These are phyloP conservation scores for Exophiala alcalophila DNA, from an alignment of 2,329 filamentous ascomycete genomes.

Conservation along the genomic window DNA sequence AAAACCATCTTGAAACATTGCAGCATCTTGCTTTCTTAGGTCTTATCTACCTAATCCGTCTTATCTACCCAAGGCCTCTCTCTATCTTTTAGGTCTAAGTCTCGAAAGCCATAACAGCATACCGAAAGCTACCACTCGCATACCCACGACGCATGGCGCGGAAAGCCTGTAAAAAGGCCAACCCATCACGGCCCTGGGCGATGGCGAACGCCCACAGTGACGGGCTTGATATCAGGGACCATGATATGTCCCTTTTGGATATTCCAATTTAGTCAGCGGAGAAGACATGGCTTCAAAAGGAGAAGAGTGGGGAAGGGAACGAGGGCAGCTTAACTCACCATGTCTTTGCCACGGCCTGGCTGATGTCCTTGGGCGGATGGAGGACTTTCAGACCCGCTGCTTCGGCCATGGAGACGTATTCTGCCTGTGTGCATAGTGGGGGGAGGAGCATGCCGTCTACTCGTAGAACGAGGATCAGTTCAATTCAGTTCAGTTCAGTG, in stretches of 20 bases:
- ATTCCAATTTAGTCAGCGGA: not conserved
- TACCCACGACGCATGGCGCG: constrained; percentile 60
- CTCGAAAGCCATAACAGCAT: constrained; percentile 57
- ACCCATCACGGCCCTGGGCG: constrained; percentile 58
- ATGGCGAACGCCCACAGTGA: constrained; percentile 61
- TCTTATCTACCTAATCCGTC: too few species aligned
- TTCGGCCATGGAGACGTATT: constrained; percentile 53
- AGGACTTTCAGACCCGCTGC: constrained; percentile 49
- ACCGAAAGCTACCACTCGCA: constrained; percentile 57
- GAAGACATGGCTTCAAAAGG: too few species aligned
- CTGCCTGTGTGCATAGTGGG: constrained; percentile 53
- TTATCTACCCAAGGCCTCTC: not conserved
- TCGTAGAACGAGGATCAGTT: too few species aligned
- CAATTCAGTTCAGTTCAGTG: too few species aligned
- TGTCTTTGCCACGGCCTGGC: constrained; percentile 57
- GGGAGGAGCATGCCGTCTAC: constrained; percentile 61
- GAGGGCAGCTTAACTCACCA: too few species aligned
- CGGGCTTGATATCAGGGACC: constrained; percentile 58
- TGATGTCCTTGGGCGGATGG: constrained; percentile 51
- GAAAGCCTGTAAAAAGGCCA: constrained; percentile 61
- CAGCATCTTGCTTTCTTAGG: too few species aligned
- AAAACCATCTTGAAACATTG: too few species aligned
- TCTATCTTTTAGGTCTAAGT: too few species aligned
- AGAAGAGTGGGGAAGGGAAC: too few species aligned
- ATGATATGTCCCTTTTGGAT: constrained; percentile 57